Evolutionary conservation across 1,139 yeast species (phyloP), one percentile per base, ranked within the genome.

Genomic region (Kurtzmaniella quercitrusa): DNA sequence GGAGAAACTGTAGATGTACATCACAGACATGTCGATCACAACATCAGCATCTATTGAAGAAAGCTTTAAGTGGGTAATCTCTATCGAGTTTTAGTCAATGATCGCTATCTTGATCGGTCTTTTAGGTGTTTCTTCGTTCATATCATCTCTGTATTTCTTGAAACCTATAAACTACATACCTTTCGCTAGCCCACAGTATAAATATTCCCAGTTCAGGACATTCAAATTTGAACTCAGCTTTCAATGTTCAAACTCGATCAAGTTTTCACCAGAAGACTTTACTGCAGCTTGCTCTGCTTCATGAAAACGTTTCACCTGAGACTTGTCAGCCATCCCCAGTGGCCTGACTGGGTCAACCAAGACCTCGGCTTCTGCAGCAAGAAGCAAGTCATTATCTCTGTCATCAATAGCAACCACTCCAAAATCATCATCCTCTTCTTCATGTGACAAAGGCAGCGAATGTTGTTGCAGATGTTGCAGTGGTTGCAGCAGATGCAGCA

Each of bases 341-440:
- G 36, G 36, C 36, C 36, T 14, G 16, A 31, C 18, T 9, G 36
- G 36, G 18, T 63, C 70, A 11, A 55, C 56, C 41, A 64, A 54
- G 1, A 61, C 71, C 47, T 65, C 74, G 1, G 74, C 72, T 46
- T 75, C 81, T 1, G 78, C 71, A 19, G 76, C 77, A 38, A 75
- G 62, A 17, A 74, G 52, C 31, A 36, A n/a, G 46, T 73, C 80
- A 48, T 70, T 73, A 49, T 74, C 79, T 37, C 59, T 62, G 43
- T 75, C 79, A 46, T 71, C 71, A n/a, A 72, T 66, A 6, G 71
- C 62, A 25, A 69, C 69, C n/a, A 66, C 68, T 3, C 74, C 74
- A 50, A 72, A 70, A 53, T 75, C 80, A 44, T 72, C 77, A 46
- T 73, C 77, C 29, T 66, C 49, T 41, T 71, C 75, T 25, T 75